phyloP scores from a whole-genome alignment of 2,329 filamentous ascomycete genomes.

The Dactylella cylindrospora region DNA sequence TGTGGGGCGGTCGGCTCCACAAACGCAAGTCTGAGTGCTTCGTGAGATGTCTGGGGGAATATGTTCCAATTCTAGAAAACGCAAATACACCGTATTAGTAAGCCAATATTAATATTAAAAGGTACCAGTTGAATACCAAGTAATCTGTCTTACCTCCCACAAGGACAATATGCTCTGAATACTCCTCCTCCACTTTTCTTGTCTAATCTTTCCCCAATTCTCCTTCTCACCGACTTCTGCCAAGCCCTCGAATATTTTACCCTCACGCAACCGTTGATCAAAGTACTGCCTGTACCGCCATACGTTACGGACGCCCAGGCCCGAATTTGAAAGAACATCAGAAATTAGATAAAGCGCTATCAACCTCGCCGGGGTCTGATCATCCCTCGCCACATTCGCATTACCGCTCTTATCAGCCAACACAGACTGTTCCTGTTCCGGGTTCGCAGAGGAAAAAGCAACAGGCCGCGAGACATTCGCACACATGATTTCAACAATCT shows the following conservation, averaged over 20 bases:
- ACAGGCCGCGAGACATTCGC: constrained; percentile 78
- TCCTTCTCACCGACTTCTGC: constrained; percentile 71
- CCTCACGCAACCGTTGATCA: constrained; percentile 68
- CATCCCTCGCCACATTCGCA: constrained; percentile 57
- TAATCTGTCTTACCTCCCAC: constrained; percentile 65
- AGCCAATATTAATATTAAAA: too few relatives aligned
- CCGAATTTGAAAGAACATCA: constrained; percentile 79
- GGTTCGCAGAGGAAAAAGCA: constrained; percentile 61
- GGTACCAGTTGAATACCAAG: too few relatives aligned
- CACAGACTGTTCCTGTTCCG: constrained; percentile 28
- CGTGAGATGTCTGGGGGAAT: constrained; percentile 73
- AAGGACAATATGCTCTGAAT: constrained; percentile 68
- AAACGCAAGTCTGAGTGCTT: constrained; percentile 69
- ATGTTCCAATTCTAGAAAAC: constrained; percentile 57
- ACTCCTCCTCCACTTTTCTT: constrained; percentile 81
- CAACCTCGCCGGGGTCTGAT: constrained; percentile 72
- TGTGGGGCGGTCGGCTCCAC: constrained; percentile 65
- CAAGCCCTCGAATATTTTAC: constrained; percentile 72
- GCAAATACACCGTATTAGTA: constrained; percentile 9
- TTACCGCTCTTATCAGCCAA: constrained; percentile 50
- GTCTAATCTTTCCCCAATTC: constrained; percentile 76
- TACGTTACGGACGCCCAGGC: constrained; percentile 74
- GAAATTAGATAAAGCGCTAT: constrained; percentile 78
- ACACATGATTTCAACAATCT: constrained; percentile 86
- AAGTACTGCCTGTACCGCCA: constrained; percentile 85